These are phyloP conservation scores for Solanum hybrid DNA, from an alignment of 305 asterid genomes.

Conservation along the genomic window DNA sequence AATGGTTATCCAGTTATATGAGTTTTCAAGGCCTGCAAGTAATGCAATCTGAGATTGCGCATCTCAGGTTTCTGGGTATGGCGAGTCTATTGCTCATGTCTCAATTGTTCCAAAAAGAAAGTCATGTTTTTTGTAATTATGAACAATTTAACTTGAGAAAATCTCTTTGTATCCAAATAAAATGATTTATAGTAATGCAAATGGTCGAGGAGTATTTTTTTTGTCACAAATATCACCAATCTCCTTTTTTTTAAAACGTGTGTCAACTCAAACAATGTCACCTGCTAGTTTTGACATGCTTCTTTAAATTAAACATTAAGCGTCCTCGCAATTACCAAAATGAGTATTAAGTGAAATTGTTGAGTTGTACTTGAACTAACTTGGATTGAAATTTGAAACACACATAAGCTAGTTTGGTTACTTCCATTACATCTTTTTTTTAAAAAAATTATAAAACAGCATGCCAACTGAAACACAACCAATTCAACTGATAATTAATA, in stretches of 20 bases:
- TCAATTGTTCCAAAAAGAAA: not conserved
- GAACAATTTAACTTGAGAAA: not conserved
- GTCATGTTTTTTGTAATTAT: not conserved
- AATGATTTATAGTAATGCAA: not conserved
- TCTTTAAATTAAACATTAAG: not conserved
- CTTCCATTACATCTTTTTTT: not conserved
- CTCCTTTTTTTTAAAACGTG: not conserved
- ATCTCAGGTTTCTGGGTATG: not conserved
- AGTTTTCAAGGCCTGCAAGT: not conserved
- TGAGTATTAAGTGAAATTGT: not conserved
- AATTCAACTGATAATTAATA: not conserved
- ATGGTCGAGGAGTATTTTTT: not conserved
- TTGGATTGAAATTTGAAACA: not conserved
- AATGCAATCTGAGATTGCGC: not conserved
- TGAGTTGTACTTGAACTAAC: not conserved
- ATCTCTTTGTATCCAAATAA: not conserved
- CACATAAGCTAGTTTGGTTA: not conserved
- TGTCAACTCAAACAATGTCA: not conserved
- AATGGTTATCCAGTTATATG: not conserved
- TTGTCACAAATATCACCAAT: not conserved
- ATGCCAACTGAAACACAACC: not conserved
- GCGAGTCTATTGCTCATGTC: not conserved
- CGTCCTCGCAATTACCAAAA: not conserved
- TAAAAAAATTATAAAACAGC: too few species aligned
- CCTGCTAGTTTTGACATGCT: not conserved